These are phyloP conservation scores for Fermentozyma sake DNA, from an alignment of 1,139 yeast species.

Conservation along the genomic window DNA sequence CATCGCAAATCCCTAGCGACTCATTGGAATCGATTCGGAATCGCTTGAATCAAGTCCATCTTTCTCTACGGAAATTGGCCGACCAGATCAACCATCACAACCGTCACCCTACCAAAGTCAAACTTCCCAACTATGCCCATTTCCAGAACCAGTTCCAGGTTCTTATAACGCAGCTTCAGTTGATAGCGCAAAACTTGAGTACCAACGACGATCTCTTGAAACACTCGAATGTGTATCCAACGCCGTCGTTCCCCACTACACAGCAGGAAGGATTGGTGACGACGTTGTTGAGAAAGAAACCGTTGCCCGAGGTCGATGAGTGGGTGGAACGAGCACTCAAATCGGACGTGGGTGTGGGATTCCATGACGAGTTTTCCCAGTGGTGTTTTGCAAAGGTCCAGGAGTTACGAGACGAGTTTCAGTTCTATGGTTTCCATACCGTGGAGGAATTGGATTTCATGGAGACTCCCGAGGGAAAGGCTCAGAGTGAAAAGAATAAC, in stretches of 20 bases:
- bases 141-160: conserved; percentile 80
- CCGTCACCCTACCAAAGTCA: conserved; percentile 34
- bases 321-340: conserved; percentile 77
- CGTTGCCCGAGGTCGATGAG: conserved; percentile 82
- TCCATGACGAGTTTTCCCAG: conserved; percentile 52
- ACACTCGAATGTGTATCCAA: conserved; percentile 74
- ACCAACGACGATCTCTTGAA: conserved; percentile 56
- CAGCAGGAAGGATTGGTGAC: conserved; percentile 79
- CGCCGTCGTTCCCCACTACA: conserved; percentile 78
- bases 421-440: conserved; percentile 58
- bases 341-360: conserved; percentile 21
- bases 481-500: conserved; percentile 25
- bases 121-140: conserved; percentile 38
- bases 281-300: conserved; percentile 79
- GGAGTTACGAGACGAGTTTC: conserved; percentile 51
- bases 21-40: conserved; percentile 41
- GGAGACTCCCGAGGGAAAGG: conserved; percentile 39
- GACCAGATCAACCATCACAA: conserved; percentile 41
- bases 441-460: conserved; percentile 40
- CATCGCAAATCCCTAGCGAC: conserved; percentile 32
- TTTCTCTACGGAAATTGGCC: conserved; percentile 38
- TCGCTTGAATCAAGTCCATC: conserved; percentile 41
- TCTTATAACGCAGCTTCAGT: conserved; percentile 71
- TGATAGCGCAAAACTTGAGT: conserved; percentile 66
- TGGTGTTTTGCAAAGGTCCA: conserved; percentile 60